phyloP scores from a whole-genome alignment of 2,329 filamentous ascomycete species.

The Ophiostoma ulmi region DNA sequence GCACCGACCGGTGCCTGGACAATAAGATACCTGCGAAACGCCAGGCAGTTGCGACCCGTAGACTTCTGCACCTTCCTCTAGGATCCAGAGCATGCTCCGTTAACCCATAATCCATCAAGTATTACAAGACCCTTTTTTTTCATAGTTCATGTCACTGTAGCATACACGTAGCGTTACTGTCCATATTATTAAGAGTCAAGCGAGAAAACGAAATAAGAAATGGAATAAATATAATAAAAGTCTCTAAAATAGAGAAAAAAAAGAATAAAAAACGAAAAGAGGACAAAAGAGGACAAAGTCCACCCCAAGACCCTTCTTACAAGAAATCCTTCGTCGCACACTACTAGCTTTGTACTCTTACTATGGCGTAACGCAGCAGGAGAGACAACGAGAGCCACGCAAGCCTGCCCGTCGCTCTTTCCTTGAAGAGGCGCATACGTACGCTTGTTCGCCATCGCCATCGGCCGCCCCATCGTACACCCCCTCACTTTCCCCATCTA shows the following conservation, averaged over 20 bases:
- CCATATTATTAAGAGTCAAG: neutral
- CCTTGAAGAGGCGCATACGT: conserved; percentile 28
- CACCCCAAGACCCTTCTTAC: conserved; percentile 15
- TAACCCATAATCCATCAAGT: too few relatives aligned
- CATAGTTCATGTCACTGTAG: neutral
- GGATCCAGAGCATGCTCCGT: neutral
- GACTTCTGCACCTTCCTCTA: neutral
- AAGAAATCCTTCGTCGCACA: conserved; percentile 18
- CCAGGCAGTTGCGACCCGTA: neutral
- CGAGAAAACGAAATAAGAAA: neutral
- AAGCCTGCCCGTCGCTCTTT: conserved; percentile 28
- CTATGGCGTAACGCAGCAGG: conserved; percentile 21
- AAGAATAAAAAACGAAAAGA: neutral
- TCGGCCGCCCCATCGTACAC: conserved; percentile 19
- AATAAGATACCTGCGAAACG: neutral
- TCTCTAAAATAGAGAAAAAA: neutral
- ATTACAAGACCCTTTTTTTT: neutral
- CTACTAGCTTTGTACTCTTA: conserved; percentile 8
- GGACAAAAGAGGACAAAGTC: conserved; percentile 8
- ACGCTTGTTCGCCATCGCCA: conserved; percentile 27
- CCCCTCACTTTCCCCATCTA: conserved; percentile 14
- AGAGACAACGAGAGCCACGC: conserved; percentile 24
- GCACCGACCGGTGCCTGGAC: conserved; percentile 6
- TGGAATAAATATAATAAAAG: neutral
- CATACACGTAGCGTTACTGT: neutral